phyloP scores from a whole-genome alignment of 371 early-diverging fungal genomes.

The Basidiobolus meristosporus region DNA sequence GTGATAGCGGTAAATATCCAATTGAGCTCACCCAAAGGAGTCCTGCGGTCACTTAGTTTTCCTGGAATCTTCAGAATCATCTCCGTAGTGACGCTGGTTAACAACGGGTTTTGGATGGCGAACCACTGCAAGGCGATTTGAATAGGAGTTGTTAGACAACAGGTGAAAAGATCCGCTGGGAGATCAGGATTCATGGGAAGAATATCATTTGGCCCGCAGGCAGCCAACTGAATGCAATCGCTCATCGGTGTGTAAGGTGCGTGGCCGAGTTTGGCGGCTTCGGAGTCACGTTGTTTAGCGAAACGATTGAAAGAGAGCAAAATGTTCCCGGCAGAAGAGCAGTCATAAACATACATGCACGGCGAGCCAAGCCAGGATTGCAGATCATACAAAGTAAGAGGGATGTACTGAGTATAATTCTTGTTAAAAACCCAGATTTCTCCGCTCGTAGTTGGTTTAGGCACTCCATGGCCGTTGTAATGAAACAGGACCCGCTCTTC shows the following conservation, averaged over 20 bases:
- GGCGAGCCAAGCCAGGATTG: conserved; percentile 92
- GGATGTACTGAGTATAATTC: conserved; percentile 93
- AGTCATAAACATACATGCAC: conserved; percentile 90
- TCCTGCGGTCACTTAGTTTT: conserved; percentile 69
- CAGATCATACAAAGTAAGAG: conserved; percentile 75
- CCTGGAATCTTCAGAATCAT: conserved; percentile 83
- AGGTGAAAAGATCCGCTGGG: conserved; percentile 91
- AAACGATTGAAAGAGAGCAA: conserved; percentile 73
- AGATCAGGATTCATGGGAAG: conserved; percentile 86
- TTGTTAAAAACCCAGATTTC: conserved; percentile 98
- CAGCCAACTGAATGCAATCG: conserved; percentile 87
- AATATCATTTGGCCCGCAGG: conserved; percentile 67
- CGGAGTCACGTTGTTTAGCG: conserved; percentile 67
- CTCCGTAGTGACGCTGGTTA: conserved; percentile 53
- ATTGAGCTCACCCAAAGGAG: conserved; percentile 89
- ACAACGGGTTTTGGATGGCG: conserved; percentile 63
- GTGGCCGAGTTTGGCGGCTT: conserved; percentile 18
- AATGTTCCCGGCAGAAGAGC: conserved; percentile 83
- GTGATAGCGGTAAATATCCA: conserved; percentile 98
- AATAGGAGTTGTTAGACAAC: conserved; percentile 90
- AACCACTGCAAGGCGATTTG: conserved; percentile 87
- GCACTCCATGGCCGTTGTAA: conserved; percentile 97
- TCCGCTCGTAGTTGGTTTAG: conserved; percentile 83
- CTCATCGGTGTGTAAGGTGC: conserved; percentile 29
- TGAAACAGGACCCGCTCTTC: conserved; percentile 90